Percentiles rank a stretch among this genome's conserved stretches.
Conservation (phyloP, 192 early-diverging fungal species). For the Gamsiella multidivaricata region DNA sequence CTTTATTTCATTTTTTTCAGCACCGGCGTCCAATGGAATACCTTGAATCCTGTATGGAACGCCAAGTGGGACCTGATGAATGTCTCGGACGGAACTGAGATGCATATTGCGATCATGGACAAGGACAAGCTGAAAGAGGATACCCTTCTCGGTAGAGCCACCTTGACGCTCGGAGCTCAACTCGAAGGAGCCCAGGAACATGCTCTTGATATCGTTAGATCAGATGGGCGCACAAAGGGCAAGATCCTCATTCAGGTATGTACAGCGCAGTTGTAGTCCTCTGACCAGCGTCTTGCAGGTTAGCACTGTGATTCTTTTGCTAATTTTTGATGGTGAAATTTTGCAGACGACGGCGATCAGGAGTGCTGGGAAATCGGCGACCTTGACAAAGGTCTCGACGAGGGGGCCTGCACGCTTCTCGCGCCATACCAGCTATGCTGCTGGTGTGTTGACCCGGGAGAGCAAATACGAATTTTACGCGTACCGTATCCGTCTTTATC, state of each 20-base stretch:
- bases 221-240: conserved; percentile 19
- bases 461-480: conserved; percentile 43
- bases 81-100: conserved; percentile 21
- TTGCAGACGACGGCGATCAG: conserved; percentile 18
- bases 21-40: conserved; percentile 44
- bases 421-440: conserved; percentile 53
- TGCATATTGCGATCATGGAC: conserved; percentile 30
- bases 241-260: conserved; percentile 26
- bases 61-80: conserved; percentile 37
- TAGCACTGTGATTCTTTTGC: neutral
- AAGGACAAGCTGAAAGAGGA: conserved; percentile 52
- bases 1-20: too few relatives aligned
- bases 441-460: conserved; percentile 38
- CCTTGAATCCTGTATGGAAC: conserved; percentile 40
- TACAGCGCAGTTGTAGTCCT: neutral
- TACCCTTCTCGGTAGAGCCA: conserved; percentile 28
- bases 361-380: conserved; percentile 13
- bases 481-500: conserved; percentile 45
- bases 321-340: neutral
- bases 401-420: conserved; percentile 38
- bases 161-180: conserved; percentile 3
- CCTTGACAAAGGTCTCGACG: conserved; percentile 16
- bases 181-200: conserved; percentile 33
- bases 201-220: conserved; percentile 20
- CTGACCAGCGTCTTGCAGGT: neutral